Evolutionary conservation across 139 green algal species (phyloP).

Genomic region (Penium margaritaceum): DNA sequence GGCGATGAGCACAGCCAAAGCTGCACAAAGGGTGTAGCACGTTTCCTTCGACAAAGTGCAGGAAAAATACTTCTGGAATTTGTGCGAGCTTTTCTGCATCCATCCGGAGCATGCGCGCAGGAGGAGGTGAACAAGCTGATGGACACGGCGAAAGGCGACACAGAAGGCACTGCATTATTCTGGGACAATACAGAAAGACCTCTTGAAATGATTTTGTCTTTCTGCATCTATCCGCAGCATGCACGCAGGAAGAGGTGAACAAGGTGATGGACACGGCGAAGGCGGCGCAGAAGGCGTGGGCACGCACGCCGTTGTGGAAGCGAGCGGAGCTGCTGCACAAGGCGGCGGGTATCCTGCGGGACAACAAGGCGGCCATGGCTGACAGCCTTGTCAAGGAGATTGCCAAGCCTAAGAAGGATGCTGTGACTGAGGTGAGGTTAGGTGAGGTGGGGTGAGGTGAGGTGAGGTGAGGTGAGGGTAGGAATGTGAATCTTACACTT

Average conservation of each 20-base stretch:
- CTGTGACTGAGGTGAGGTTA: slow-evolving; percentile 48
- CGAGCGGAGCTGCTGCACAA: slow-evolving; percentile 73
- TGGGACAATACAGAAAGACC: no score
- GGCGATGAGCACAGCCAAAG: no score
- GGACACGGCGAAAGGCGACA: no score
- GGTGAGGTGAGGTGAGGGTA: no score
- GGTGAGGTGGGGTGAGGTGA: no score
- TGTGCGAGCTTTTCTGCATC: not conserved
- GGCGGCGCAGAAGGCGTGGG: slow-evolving; percentile 74
- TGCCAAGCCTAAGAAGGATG: slow-evolving; percentile 82
- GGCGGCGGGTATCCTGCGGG: slow-evolving; percentile 60
- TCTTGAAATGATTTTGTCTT: not conserved
- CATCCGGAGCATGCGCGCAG: no score
- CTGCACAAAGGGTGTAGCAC: no score
- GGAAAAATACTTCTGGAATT: no score
- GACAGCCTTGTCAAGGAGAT: slow-evolving; percentile 82
- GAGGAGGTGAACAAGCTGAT: no score
- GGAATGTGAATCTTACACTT: no score
- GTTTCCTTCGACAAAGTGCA: no score
- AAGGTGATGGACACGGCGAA: slow-evolving; percentile 67
- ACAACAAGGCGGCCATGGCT: slow-evolving; percentile 76
- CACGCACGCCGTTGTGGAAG: slow-evolving; percentile 78
- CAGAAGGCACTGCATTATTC: no score
- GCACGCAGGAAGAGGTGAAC: slow-evolving; percentile 82
- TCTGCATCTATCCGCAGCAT: slow-evolving; percentile 60